Evolutionary conservation across 129 eudicot species (phyloP).

Genomic region (Cynara cardunculus): DNA sequence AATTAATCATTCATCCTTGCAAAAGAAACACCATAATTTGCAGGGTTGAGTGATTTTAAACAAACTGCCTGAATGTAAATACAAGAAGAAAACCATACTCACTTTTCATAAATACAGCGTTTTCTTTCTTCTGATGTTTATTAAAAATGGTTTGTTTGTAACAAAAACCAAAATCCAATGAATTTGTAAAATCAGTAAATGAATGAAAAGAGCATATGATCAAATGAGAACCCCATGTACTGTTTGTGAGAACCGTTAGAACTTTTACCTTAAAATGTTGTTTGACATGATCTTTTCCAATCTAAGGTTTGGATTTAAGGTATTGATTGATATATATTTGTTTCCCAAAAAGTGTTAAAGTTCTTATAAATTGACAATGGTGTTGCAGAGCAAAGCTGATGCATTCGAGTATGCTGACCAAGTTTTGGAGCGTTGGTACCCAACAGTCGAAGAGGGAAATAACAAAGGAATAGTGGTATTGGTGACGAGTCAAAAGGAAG

Average conservation of each 20-base stretch:
- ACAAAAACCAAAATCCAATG: background rate
- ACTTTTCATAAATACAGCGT: background rate
- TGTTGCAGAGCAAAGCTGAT: slow-evolving; percentile 94
- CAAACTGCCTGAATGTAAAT: background rate
- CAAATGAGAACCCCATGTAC: too few relatives aligned
- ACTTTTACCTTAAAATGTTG: too few relatives aligned
- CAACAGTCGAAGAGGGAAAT: slow-evolving; percentile 86
- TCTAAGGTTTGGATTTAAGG: too few relatives aligned
- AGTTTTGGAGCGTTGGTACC: slow-evolving; percentile 95
- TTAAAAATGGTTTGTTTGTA: background rate
- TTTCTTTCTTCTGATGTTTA: background rate
- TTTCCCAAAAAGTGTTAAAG: background rate
- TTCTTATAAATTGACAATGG: background rate
- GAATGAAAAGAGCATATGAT: background rate
- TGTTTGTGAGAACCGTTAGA: too few relatives aligned
- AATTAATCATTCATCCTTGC: background rate
- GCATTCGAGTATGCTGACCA: slow-evolving; percentile 99
- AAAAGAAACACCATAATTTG: background rate
- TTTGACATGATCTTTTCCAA: background rate
- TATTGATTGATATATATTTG: too few relatives aligned
- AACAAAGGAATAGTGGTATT: slow-evolving; percentile 95
- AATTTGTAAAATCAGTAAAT: background rate
- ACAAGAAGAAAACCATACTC: background rate
- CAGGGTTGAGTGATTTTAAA: background rate
- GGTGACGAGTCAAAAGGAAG: slow-evolving; percentile 96